These are phyloP conservation scores for Santalum album DNA, from an alignment of 164 flowering plant genomes.

Conservation along the genomic window DNA sequence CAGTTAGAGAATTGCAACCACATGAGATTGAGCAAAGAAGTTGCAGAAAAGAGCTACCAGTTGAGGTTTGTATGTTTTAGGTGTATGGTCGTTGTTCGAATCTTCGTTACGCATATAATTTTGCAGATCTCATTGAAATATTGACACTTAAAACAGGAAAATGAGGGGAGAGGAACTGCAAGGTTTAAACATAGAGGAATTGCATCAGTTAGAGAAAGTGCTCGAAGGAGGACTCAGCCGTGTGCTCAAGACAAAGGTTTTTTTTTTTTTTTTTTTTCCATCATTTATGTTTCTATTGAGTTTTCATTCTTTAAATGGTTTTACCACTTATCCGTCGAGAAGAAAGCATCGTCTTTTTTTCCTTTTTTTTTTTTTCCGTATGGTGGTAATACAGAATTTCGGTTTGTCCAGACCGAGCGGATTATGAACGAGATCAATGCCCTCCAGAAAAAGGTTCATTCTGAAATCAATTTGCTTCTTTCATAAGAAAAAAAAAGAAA, in stretches of 20 bases:
- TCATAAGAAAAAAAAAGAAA: not conserved
- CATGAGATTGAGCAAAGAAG: constrained; percentile 24
- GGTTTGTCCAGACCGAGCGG: constrained; percentile 14
- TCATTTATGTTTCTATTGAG: too few relatives aligned
- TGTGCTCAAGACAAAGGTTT: constrained; percentile 26
- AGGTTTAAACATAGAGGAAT: constrained; percentile 28
- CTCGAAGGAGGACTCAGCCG: constrained; percentile 32
- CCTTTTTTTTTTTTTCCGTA: too few relatives aligned
- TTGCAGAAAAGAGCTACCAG: constrained; percentile 27
- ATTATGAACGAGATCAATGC: constrained; percentile 19
- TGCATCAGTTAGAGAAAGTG: constrained; percentile 27
- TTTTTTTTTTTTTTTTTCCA: too few relatives aligned
- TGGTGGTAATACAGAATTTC: too few relatives aligned
- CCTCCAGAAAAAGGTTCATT: constrained; percentile 21
- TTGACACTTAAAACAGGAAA: constrained; percentile 13
- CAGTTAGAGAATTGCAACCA: constrained; percentile 25
- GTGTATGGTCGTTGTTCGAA: not conserved
- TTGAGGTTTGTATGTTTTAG: constrained; percentile 12
- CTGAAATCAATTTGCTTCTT: not conserved
- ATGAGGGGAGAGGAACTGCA: constrained; percentile 39
- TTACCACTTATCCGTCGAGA: too few relatives aligned
- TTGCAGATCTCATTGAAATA: too few relatives aligned
- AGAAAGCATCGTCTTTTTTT: too few relatives aligned
- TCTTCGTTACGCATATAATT: too few relatives aligned
- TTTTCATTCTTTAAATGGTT: too few relatives aligned